These are phyloP conservation scores for Oryza glaberrima DNA, from an alignment of 176 grass and related monocot genomes.

Conservation along the genomic window DNA sequence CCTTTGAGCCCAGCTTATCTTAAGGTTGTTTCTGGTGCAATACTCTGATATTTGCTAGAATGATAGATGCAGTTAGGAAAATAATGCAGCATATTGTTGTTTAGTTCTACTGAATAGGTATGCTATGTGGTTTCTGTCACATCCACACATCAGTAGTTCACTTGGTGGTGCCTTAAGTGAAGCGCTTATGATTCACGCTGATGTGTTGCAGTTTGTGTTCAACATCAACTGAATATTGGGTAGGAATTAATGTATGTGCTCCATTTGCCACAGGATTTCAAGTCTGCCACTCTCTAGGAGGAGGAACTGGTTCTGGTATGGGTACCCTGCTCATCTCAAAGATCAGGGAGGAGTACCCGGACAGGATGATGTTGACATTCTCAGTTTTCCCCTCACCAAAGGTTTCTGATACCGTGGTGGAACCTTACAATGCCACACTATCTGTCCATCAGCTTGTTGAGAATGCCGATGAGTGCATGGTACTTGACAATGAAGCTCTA, in stretches of 20 bases:
- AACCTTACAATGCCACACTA: slow-evolving; percentile 70
- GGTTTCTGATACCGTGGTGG: slow-evolving; percentile 70
- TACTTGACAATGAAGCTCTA: slow-evolving; percentile 71
- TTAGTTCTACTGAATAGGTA: not conserved
- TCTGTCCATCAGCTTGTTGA: slow-evolving; percentile 73
- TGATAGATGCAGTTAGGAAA: not conserved
- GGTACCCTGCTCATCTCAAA: slow-evolving; percentile 76
- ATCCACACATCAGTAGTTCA: not conserved
- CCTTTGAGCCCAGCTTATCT: not conserved
- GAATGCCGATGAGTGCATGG: slow-evolving; percentile 76
- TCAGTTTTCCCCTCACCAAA: slow-evolving; percentile 72
- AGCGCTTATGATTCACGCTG: slow-evolving; percentile 1
- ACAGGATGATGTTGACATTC: slow-evolving; percentile 71
- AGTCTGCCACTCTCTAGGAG: slow-evolving; percentile 70
- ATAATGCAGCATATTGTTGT: not conserved
- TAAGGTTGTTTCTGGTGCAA: not conserved
- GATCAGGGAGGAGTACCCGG: slow-evolving; percentile 77
- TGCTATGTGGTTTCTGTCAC: not conserved
- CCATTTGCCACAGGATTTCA: slow-evolving; percentile 50
- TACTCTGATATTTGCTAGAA: not conserved
- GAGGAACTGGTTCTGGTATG: slow-evolving; percentile 73
- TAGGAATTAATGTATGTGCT: not conserved
- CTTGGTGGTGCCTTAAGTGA: not conserved
- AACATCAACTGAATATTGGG: not conserved
- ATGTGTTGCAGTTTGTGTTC: not conserved